Percentiles rank a stretch among this genome's conserved stretches.
phyloP scores from a whole-genome alignment of 2,329 filamentous ascomycete species.

The Apiospora phragmitis region DNA sequence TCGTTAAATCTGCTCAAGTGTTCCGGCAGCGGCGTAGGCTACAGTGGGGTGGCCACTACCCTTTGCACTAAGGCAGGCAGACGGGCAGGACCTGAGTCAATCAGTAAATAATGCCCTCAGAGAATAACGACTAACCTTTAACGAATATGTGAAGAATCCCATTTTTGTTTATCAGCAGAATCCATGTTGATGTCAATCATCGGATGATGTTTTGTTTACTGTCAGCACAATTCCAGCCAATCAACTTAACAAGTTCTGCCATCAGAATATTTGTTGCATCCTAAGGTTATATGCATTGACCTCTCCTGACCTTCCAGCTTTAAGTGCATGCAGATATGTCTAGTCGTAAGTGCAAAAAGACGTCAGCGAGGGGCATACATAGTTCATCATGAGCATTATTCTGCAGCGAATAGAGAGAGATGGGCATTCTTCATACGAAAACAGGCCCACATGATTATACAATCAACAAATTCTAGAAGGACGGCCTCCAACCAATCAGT shows the following conservation, averaged over 20 bases:
- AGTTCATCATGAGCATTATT: background rate
- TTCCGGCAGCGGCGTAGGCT: constrained; percentile 1
- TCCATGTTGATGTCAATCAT: background rate
- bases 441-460: background rate
- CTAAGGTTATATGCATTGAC: no score
- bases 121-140: background rate
- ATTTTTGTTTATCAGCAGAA: background rate
- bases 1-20: background rate
- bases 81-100: background rate
- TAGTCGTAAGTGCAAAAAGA: background rate
- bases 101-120: no score
- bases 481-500: background rate
- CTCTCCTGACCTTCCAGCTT: background rate
- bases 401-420: background rate
- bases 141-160: background rate
- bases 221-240: background rate
- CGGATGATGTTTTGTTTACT: background rate
- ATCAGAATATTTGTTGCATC: background rate
- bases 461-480: constrained; percentile 8
- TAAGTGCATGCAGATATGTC: background rate
- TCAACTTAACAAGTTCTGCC: background rate
- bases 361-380: constrained; percentile 10
- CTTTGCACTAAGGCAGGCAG: background rate
- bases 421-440: background rate
- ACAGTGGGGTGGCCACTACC: background rate